Conservation (phyloP, 805 yeast genomes). For the Monosporozyma siamensis region DNA sequence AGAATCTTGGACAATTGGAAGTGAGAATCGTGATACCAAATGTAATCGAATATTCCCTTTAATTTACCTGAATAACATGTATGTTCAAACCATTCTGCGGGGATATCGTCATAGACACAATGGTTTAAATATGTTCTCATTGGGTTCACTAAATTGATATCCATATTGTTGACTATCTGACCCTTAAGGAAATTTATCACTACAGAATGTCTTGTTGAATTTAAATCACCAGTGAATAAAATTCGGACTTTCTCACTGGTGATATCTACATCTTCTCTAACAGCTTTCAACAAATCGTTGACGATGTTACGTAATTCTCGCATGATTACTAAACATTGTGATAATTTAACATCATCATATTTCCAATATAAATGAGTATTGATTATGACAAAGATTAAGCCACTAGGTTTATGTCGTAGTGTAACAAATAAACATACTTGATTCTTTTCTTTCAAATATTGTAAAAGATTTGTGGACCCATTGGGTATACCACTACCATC, state of each 20-base stretch:
- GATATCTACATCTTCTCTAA: conserved; percentile 9
- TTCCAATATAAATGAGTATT: conserved; percentile 59
- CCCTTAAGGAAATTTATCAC: conserved; percentile 39
- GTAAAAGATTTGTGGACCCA: conserved; percentile 20
- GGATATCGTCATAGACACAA: conserved; percentile 26
- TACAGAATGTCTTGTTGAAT: conserved; percentile 41
- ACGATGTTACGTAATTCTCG: conserved; percentile 24
- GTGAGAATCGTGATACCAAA: conserved; percentile 40
- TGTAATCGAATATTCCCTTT: conserved; percentile 48
- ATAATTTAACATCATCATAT: conserved; percentile 43
- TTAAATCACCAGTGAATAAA: conserved; percentile 49
- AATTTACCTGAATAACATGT: conserved; percentile 43
- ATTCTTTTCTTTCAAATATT: conserved; percentile 38
- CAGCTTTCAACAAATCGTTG: conserved; percentile 19
- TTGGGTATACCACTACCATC: conserved; percentile 26
- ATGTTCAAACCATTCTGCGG: conserved; percentile 26
- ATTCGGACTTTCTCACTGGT: conserved; percentile 26
- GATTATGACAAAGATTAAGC: conserved; percentile 37
- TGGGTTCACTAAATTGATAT: conserved; percentile 25
- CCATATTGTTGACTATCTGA: conserved; percentile 22
- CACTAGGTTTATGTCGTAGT: conserved; percentile 36
- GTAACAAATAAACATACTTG: conserved; percentile 49
- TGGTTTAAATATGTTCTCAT: conserved; percentile 28
- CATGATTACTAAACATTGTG: conserved; percentile 42
- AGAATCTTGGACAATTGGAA: conserved; percentile 37